Conservation (phyloP, 306 rosid genomes). For the Boehmeria nivea region DNA sequence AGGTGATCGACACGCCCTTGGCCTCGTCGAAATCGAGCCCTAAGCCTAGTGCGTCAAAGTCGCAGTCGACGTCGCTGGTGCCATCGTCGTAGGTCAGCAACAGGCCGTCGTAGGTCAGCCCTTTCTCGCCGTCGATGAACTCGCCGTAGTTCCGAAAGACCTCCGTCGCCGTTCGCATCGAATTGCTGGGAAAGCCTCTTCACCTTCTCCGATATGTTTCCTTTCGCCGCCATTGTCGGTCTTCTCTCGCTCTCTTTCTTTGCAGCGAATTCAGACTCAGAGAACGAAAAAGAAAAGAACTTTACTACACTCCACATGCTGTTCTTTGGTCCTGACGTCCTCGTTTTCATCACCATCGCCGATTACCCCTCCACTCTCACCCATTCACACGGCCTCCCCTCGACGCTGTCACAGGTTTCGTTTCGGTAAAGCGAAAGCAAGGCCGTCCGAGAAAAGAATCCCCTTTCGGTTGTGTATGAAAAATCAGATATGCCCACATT, state of each 20-base stretch:
- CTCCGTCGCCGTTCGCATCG: conserved; percentile 77
- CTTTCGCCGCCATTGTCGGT: conserved; percentile 97
- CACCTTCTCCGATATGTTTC: conserved; percentile 97
- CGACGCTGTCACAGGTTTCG: too few relatives aligned
- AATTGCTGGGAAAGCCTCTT: conserved; percentile 81
- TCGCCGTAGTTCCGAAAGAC: conserved; percentile 84
- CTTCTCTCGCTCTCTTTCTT: background rate
- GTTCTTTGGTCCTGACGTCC: too few relatives aligned
- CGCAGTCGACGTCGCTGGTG: conserved; percentile 95
- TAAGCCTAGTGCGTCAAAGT: conserved; percentile 84
- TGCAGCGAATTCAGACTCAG: background rate
- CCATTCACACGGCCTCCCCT: too few relatives aligned
- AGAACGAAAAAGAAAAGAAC: too few relatives aligned
- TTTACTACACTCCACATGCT: too few relatives aligned
- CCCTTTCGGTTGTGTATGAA: conserved; percentile 32
- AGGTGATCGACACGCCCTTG: conserved; percentile 35
- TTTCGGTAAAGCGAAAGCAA: too few relatives aligned
- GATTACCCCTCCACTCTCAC: too few relatives aligned
- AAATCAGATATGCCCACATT: conserved; percentile 25
- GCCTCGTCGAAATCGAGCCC: conserved; percentile 53
- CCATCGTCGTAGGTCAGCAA: conserved; percentile 94
- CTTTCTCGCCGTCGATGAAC: conserved; percentile 81
- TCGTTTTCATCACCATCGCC: too few relatives aligned
- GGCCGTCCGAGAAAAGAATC: too few relatives aligned
- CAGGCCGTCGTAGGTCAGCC: conserved; percentile 84